Evolutionary conservation across 2,329 filamentous ascomycete genomes (phyloP).

Genomic region (Colletotrichum godetiae): DNA sequence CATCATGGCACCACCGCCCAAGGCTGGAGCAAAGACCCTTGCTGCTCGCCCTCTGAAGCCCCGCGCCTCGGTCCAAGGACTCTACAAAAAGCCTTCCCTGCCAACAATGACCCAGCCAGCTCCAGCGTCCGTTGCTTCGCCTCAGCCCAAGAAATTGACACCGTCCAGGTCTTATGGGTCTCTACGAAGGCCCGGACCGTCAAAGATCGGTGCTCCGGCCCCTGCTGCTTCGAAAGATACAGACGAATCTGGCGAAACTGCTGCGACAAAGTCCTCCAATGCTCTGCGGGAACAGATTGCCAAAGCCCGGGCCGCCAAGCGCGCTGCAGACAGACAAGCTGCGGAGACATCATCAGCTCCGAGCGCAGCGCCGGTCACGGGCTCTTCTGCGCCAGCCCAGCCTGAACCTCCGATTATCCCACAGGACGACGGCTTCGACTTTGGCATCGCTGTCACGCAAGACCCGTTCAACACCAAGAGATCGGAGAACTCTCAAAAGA

Average conservation of each 20-base stretch:
- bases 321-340: constrained; percentile 58
- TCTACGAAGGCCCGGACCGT: constrained; percentile 15
- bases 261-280: constrained; percentile 75
- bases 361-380: not conserved
- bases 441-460: constrained; percentile 52
- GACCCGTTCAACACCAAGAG: constrained; percentile 79
- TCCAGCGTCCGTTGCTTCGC: not conserved
- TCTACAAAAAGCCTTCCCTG: constrained; percentile 67
- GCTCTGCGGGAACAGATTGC: constrained; percentile 91
- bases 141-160: constrained; percentile 18
- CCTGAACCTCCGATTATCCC: constrained; percentile 53
- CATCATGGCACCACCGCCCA: constrained; percentile 44
- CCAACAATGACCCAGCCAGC: constrained; percentile 47
- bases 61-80: constrained; percentile 63
- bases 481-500: constrained; percentile 69
- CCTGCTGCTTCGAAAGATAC: constrained; percentile 41
- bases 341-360: constrained; percentile 18
- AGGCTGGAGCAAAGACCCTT: constrained; percentile 59
- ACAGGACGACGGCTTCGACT: constrained; percentile 56
- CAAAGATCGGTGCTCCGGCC: constrained; percentile 9
- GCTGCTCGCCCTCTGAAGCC: constrained; percentile 58
- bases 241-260: constrained; percentile 24
- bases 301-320: constrained; percentile 86
- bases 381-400: not conserved
- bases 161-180: constrained; percentile 29